Base-by-base conservation (phyloP, 2,329 filamentous ascomycete species). In the Scedosporium minutisporum region DNA sequence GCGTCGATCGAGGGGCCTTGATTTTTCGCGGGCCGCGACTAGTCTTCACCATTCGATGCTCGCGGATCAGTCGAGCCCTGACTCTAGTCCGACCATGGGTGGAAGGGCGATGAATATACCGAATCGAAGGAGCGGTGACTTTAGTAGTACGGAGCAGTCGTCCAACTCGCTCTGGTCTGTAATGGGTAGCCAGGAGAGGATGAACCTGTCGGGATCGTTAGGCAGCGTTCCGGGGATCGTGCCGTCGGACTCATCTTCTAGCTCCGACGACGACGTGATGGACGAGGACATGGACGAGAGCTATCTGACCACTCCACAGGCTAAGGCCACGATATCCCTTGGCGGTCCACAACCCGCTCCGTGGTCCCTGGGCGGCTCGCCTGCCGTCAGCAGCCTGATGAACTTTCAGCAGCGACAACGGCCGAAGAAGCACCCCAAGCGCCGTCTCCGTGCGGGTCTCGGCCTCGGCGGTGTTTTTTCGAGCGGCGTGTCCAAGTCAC, bases 1-100 rank as follows among this genome's bases (percentile, higher is more conserved):
- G 18, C 86, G 93, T 66, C 87, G 93, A 65, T 97, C 93, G 33
- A 86, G 93, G 63, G 93, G 93, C 53, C 80, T 97, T 65, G 93
- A 97, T 76, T 97, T 96, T 74, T 93, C 93, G 48, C 85, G 93
- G 67, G 93, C 93, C 10, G 95, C 91, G 65, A 97, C 93, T 10
- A 96, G 93, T 71, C 81, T 99, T 23, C 95, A 97, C 75, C 95
- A 97, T 74, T 97, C 93, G 16, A 97, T 90, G 0, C 83, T 97
- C 7, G 93, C 93, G 63, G 91, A 96, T 68, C 85, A 88, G 72
- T 89, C 90, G 0, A 95, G 90, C 4, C 92, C 93, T 3, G 92
- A 96, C 72, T 95, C 91, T 0, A 97, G 93, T 0, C 95, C 95
- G 0, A 93, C 88, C 12, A 87, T 95, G 62, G 87, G 87, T 61